Evolutionary conservation across 768 basidiomycete species (phyloP), one percentile per base, ranked within the genome.

Genomic region (Phaffia tasmanica): DNA sequence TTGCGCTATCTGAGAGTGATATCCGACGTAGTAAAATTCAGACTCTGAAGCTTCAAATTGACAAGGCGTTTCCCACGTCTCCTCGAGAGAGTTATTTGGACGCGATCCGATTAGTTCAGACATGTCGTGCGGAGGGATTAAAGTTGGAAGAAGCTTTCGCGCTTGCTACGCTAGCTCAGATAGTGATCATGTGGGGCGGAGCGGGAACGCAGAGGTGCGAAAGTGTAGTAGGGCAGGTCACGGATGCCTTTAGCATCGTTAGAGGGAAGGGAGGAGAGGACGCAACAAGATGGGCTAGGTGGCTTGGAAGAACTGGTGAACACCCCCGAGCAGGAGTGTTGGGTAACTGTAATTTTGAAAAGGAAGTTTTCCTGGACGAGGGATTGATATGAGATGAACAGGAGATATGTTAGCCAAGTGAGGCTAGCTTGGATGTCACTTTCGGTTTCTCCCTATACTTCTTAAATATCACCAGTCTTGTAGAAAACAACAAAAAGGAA

Each of bases 131-230:
- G 30, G 66, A 61, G n/a, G 46, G 46, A 2, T 42, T 67, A 7
- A 50, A 50, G 0, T n/a, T 67, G 19, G 66, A 67, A 42, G 59
- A 54, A 3, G 66, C 66, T 30, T 67, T 67, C 35, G 66, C 61
- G 61, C 32, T 53, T 1, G 61, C 66, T 21, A 63, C 61, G 53
- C 16, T 67, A 23, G 54, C 61, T 42, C 51, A 55, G 66, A 21
- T 67, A 15, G n/a, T 61, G 29, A 57, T 67, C 47, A 51, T 61
- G 30, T 67, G 61, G 60, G 61, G 55, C 8, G 66, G 32, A 8
- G 61, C 29, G 18, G 59, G 55, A 27, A 25, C 46, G 1, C 53
- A 54, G 7, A 11, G 47, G 56, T 42, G 21, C 0, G 66, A 62
- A n/a, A n/a, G 14, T n/a, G 57, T 48, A 55, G 66, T 67, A 27